Conservation (phyloP, 2,329 filamentous ascomycete species). For the Atkinsonella texensis region DNA sequence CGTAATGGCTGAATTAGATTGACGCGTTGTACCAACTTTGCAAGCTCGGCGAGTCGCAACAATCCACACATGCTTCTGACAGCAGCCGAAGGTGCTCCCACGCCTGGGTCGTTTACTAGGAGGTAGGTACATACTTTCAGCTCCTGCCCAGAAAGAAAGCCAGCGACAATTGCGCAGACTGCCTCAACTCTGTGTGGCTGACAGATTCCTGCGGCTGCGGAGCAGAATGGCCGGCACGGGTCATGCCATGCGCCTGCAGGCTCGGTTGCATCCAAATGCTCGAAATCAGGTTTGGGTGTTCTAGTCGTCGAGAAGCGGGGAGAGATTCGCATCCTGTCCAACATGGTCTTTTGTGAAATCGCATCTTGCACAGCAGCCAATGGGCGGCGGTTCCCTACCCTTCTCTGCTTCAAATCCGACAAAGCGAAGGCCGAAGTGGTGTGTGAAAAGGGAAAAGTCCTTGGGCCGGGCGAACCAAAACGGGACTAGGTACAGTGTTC, state of each 20-base stretch:
- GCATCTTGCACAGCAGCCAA: constrained; percentile 11
- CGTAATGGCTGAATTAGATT: too few species aligned
- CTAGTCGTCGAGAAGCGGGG: constrained; percentile 6
- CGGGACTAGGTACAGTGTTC: neutral
- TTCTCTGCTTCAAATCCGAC: neutral
- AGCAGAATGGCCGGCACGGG: neutral
- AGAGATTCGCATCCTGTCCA: constrained; percentile 10
- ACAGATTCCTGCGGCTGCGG: too few species aligned
- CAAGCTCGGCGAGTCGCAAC: too few species aligned
- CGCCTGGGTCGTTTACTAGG: too few species aligned
- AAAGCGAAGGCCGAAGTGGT: constrained; percentile 2
- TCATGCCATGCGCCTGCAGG: neutral
- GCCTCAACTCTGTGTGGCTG: too few species aligned
- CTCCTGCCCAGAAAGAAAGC: too few species aligned
- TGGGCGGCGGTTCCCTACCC: neutral
- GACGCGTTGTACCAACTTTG: too few species aligned
- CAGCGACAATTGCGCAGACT: too few species aligned
- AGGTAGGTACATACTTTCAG: too few species aligned
- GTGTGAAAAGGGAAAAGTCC: neutral
- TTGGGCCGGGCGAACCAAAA: neutral
- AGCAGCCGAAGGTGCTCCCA: too few species aligned
- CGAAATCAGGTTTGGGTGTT: neutral
- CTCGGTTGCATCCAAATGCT: neutral
- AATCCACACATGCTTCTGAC: too few species aligned
- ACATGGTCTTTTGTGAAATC: constrained; percentile 16